phyloP scores from a whole-genome alignment of 23 red algal species.

The Gracilaria domingensis region DNA sequence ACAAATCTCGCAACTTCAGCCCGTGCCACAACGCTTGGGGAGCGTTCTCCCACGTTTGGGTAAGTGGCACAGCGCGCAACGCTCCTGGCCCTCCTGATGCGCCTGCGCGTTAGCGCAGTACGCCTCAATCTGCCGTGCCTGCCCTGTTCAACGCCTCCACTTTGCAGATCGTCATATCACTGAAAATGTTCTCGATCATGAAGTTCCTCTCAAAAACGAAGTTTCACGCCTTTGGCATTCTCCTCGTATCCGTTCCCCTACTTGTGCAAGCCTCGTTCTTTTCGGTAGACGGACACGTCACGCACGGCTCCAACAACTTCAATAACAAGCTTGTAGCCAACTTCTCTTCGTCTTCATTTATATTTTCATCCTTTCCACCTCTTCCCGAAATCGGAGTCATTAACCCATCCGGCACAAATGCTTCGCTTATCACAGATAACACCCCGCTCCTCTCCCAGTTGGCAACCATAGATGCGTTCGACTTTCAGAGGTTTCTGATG shows the following conservation, averaged over 20 bases:
- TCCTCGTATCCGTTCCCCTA: neutral
- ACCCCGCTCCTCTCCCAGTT: conserved; percentile 18
- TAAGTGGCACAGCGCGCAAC: too few relatives aligned
- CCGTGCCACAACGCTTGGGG: too few relatives aligned
- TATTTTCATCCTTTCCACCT: conserved; percentile 18
- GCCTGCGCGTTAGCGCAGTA: too few relatives aligned
- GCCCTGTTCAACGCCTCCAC: too few relatives aligned
- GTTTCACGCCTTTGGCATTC: neutral
- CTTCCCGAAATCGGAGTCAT: conserved; percentile 29
- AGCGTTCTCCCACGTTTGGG: too few relatives aligned
- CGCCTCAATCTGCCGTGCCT: too few relatives aligned
- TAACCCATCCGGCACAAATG: conserved; percentile 17
- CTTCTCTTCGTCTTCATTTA: neutral
- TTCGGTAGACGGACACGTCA: conserved; percentile 15
- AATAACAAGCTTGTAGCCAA: conserved; percentile 8
- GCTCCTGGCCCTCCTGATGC: too few relatives aligned
- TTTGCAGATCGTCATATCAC: too few relatives aligned
- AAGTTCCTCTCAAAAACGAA: neutral
- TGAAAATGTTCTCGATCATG: neutral
- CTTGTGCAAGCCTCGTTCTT: neutral
- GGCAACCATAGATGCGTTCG: conserved; percentile 28
- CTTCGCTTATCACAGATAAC: conserved; percentile 14
- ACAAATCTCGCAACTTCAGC: too few relatives aligned
- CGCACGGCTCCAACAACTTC: conserved; percentile 32
- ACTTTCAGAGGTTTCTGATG: conserved; percentile 11